Conservation (phyloP, 2,329 filamentous ascomycete genomes). For the Paracoccidioides brasiliensis region DNA sequence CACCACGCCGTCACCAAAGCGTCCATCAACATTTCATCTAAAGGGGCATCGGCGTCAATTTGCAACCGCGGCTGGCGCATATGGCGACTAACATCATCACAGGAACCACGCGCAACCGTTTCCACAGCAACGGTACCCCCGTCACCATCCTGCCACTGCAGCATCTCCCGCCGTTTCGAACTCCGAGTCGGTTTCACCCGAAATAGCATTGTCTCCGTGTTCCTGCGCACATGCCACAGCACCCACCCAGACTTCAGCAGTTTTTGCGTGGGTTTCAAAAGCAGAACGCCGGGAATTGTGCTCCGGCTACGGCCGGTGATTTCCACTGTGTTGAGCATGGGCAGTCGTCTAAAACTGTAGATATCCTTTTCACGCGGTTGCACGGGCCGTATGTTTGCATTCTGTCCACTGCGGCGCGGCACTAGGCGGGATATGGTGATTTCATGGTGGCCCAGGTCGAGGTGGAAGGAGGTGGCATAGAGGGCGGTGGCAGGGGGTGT, state of each 20-base stretch:
- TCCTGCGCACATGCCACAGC: constrained; percentile 4
- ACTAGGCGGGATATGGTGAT: constrained; percentile 9
- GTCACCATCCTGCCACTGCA: constrained; percentile 10
- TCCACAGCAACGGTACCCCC: constrained; percentile 9
- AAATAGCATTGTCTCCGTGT: constrained; percentile 5
- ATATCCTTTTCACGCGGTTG: constrained; percentile 7
- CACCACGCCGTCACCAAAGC: constrained; percentile 11
- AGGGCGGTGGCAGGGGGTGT: constrained; percentile 6
- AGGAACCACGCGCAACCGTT: constrained; percentile 3
- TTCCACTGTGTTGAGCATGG: constrained; percentile 8
- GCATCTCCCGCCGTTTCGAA: constrained; percentile 2
- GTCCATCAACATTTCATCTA: constrained; percentile 10
- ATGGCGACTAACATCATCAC: neutral
- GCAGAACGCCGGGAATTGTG: constrained; percentile 6
- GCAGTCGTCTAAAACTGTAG: constrained; percentile 9
- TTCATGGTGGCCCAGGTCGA: constrained; percentile 7
- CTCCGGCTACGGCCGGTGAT: constrained; percentile 10
- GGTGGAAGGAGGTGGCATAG: constrained; percentile 9
- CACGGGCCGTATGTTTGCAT: neutral
- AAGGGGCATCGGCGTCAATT: constrained; percentile 5
- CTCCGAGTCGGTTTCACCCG: constrained; percentile 8
- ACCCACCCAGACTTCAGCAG: constrained; percentile 10
- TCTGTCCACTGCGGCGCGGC: constrained; percentile 1
- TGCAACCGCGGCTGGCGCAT: constrained; percentile 6
- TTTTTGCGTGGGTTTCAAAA: constrained; percentile 3